Evolutionary conservation across 495 filamentous ascomycete genomes (phyloP).

Genomic region (Aspergillus taichungensis): DNA sequence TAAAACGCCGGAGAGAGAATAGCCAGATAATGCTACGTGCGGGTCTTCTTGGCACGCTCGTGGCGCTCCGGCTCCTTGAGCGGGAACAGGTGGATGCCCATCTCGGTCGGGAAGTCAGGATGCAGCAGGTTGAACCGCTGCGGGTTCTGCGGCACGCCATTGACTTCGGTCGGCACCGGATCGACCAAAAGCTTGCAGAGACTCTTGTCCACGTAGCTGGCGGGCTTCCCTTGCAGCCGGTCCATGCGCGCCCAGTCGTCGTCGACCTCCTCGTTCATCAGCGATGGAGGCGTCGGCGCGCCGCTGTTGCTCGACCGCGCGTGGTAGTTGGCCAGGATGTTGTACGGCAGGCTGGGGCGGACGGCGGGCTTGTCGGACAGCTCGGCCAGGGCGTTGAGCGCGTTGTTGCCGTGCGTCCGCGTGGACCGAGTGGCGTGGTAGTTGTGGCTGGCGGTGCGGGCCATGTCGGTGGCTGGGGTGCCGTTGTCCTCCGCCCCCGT

Average conservation of each 20-base stretch:
- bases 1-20: constrained; percentile 6
- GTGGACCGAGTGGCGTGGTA: constrained; percentile 66
- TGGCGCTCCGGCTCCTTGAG: constrained; percentile 7
- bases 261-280: constrained; percentile 50
- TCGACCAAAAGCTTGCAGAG: constrained; percentile 31
- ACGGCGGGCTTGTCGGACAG: constrained; percentile 56
- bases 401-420: constrained; percentile 46
- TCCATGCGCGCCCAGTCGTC: constrained; percentile 53
- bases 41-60: constrained; percentile 12
- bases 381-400: constrained; percentile 52
- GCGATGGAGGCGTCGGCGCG: constrained; percentile 39
- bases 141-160: constrained; percentile 27
- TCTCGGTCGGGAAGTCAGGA: constrained; percentile 31
- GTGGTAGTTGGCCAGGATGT: constrained; percentile 44
- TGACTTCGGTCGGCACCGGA: constrained; percentile 19
- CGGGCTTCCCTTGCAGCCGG: constrained; percentile 25
- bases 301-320: constrained; percentile 34
- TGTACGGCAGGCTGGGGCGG: constrained; percentile 54
- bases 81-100: constrained; percentile 32
- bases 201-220: constrained; percentile 29
- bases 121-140: constrained; percentile 30
- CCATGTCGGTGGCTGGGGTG: constrained; percentile 57
- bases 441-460: constrained; percentile 55
- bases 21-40: constrained; percentile 1
- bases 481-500: constrained; percentile 47